Evolutionary conservation across 208 protist genomes (phyloP).

Genomic region (Trypanosoma rangeli): DNA sequence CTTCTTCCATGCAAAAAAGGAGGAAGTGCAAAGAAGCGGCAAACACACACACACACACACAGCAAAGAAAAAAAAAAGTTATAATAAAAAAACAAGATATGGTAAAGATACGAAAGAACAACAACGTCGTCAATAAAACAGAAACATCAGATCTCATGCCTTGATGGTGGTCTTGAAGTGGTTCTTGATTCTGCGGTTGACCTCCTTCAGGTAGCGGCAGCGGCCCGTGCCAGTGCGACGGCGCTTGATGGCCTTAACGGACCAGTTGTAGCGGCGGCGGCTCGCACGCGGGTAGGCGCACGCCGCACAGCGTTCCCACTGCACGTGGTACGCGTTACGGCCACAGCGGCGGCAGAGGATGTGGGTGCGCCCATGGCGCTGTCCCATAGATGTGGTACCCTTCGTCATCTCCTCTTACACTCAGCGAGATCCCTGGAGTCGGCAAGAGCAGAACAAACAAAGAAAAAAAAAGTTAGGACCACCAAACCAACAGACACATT

Average conservation of each 20-base stretch:
- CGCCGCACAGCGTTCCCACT: constrained; percentile 97
- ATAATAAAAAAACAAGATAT: constrained; percentile 12
- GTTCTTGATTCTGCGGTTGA: constrained; percentile 97
- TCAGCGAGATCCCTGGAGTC: constrained; percentile 23
- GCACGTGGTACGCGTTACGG: constrained; percentile 96
- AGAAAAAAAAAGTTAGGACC: background rate
- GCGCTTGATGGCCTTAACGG: constrained; percentile 97
- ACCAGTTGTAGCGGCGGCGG: constrained; percentile 97
- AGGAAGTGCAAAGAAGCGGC: background rate
- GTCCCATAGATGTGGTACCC: constrained; percentile 90
- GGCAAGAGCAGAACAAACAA: constrained; percentile 18
- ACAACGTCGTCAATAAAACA: constrained; percentile 9
- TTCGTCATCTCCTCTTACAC: constrained; percentile 73
- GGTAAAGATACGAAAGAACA: constrained; percentile 9
- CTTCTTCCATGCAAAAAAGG: background rate
- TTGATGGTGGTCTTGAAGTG: constrained; percentile 94
- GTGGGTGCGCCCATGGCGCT: constrained; percentile 95
- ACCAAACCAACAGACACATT: background rate
- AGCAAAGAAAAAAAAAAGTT: background rate
- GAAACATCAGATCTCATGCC: constrained; percentile 40
- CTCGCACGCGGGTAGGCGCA: constrained; percentile 98
- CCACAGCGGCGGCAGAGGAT: constrained; percentile 98
- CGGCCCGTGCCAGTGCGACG: constrained; percentile 98
- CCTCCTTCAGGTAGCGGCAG: constrained; percentile 96
- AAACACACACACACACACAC: constrained; percentile 4